Evolutionary conservation across 208 protist species (phyloP).

Genomic region (Wallacemonas sp.): DNA sequence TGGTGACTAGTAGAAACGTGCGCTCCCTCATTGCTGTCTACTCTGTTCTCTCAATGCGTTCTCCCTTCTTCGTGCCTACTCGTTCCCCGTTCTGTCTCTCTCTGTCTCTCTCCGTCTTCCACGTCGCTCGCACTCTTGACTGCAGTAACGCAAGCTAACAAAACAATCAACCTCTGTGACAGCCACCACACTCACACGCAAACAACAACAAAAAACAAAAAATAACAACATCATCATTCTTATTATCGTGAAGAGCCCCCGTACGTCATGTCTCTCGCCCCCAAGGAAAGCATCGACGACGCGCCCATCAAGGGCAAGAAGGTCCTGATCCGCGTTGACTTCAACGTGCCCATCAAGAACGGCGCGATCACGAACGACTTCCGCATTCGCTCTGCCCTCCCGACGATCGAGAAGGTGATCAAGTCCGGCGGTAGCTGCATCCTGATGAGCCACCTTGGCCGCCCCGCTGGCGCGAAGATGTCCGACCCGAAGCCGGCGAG

Average conservation of each 20-base stretch:
- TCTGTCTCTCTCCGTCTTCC: conserved; percentile 10
- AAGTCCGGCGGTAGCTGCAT: conserved; percentile 92
- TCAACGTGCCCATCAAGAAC: conserved; percentile 95
- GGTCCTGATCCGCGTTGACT: conserved; percentile 96
- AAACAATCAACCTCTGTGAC: too few species aligned
- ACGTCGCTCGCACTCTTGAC: neutral
- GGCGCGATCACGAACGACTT: conserved; percentile 93
- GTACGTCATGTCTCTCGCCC: conserved; percentile 23
- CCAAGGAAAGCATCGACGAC: conserved; percentile 84
- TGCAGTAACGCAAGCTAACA: too few species aligned
- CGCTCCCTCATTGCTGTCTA: too few species aligned
- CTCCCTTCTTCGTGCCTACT: neutral
- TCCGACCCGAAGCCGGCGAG: too few species aligned
- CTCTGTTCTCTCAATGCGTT: neutral
- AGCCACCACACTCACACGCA: too few species aligned
- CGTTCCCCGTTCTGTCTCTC: neutral
- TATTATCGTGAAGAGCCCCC: too few species aligned
- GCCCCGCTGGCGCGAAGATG: conserved; percentile 94
- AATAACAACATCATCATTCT: too few species aligned
- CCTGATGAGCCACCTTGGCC: conserved; percentile 97
- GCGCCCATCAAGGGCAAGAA: conserved; percentile 92
- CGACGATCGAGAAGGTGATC: conserved; percentile 95
- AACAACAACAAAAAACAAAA: too few species aligned
- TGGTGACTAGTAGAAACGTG: too few species aligned
- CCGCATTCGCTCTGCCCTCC: conserved; percentile 94